Percentiles rank a stretch among this genome's conserved stretches.
Evolutionary conservation across 1,284 basidiomycete species (phyloP).

Genomic region (Cutaneotrichosporon dermatis): DNA sequence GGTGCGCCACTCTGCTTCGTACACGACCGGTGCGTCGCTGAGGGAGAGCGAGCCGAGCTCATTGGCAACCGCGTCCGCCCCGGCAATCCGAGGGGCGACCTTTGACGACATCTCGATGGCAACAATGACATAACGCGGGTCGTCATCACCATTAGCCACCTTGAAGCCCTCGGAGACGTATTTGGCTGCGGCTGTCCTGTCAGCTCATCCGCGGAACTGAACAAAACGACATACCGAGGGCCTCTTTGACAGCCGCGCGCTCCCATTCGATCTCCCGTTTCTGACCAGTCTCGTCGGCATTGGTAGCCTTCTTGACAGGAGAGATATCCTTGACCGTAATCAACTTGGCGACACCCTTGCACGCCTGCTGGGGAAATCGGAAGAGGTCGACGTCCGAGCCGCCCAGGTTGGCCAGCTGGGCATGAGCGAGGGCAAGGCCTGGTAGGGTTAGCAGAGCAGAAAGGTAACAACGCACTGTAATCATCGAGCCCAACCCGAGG

Average conservation of each 20-base stretch:
- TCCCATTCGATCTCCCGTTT: conserved; percentile 46
- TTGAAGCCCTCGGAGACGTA: conserved; percentile 62
- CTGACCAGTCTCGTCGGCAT: conserved; percentile 14
- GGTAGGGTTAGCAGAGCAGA: not conserved
- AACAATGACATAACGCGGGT: conserved; percentile 56
- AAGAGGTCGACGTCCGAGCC: conserved; percentile 22
- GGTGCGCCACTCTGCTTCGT: conserved; percentile 46
- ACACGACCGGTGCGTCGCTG: conserved; percentile 53
- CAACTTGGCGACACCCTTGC: conserved; percentile 23
- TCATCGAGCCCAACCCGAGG: conserved; percentile 34
- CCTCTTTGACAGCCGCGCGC: conserved; percentile 49
- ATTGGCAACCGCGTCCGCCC: conserved; percentile 3
- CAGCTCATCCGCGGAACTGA: not conserved
- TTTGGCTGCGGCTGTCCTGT: conserved; percentile 62
- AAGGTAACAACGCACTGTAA: conserved; percentile 25
- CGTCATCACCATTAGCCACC: conserved; percentile 62
- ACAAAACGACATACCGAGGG: conserved; percentile 33
- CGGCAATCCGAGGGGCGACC: conserved; percentile 17
- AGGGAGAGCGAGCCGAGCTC: conserved; percentile 39
- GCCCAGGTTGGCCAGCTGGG: conserved; percentile 24
- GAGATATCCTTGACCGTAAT: conserved; percentile 22
- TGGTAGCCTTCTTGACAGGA: not conserved
- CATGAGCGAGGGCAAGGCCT: conserved; percentile 24
- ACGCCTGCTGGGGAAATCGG: conserved; percentile 23
- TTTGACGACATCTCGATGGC: conserved; percentile 55